phyloP scores from a whole-genome alignment of 1,284 basidiomycete species.

The Rhodofomes roseus region DNA sequence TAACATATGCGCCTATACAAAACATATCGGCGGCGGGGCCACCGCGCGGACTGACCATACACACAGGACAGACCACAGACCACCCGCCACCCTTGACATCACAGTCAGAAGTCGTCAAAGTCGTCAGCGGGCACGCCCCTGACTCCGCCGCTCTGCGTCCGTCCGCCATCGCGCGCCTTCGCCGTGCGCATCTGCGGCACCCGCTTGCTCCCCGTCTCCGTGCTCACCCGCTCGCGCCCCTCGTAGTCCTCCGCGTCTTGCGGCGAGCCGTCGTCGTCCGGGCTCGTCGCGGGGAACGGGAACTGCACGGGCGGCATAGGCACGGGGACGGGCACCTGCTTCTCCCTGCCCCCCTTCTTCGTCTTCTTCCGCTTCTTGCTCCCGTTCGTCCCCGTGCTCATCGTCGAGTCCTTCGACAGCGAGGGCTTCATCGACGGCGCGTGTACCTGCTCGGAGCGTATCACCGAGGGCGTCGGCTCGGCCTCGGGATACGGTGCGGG shows the following conservation, averaged over 20 bases:
- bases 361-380: conserved; percentile 24
- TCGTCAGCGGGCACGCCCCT: conserved; percentile 49
- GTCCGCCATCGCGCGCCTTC: conserved; percentile 69
- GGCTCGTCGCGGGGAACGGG: conserved; percentile 54
- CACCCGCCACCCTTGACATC: neutral
- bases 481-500: conserved; percentile 36
- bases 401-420: conserved; percentile 24
- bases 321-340: conserved; percentile 15
- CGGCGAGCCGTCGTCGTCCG: conserved; percentile 35
- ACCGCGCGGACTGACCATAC: neutral
- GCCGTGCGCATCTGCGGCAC: conserved; percentile 57
- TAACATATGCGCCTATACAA: conserved; percentile 1
- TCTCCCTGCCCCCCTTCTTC: conserved; percentile 15
- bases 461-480: conserved; percentile 14
- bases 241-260: conserved; percentile 9
- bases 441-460: conserved; percentile 1
- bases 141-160: conserved; percentile 79
- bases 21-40: neutral
- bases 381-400: conserved; percentile 17
- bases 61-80: neutral
- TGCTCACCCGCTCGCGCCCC: conserved; percentile 12
- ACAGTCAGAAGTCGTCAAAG: conserved; percentile 30
- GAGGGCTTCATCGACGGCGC: conserved; percentile 16
- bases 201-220: conserved; percentile 23
- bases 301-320: conserved; percentile 37